These are phyloP conservation scores for Hypoxylon fragiforme DNA, from an alignment of 495 filamentous ascomycete genomes.

Conservation along the genomic window DNA sequence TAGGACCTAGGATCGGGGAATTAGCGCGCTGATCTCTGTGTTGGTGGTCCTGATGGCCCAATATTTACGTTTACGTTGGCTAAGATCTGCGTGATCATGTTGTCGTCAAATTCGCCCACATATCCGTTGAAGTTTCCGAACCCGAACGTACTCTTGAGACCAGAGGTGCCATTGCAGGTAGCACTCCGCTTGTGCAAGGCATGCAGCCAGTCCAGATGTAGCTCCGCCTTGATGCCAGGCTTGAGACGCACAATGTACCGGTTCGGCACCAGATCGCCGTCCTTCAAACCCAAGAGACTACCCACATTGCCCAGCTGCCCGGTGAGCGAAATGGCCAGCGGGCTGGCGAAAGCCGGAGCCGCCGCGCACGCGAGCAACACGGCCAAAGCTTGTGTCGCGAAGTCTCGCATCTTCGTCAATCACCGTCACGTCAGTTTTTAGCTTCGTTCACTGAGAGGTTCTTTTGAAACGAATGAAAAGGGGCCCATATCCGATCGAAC, in stretches of 20 bases:
- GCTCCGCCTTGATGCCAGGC: conserved; percentile 23
- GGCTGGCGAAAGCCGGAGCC: conserved; percentile 6
- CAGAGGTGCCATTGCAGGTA: conserved; percentile 22
- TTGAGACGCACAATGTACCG: conserved; percentile 61
- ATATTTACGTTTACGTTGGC: conserved; percentile 39
- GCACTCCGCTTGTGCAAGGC: conserved; percentile 18
- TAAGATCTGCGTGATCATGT: conserved; percentile 42
- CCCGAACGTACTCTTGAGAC: conserved; percentile 42
- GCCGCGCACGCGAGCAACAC: conserved; percentile 15
- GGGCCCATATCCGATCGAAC: no score
- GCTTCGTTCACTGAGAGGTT: no score
- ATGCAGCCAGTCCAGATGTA: conserved; percentile 29
- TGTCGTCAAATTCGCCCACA: conserved; percentile 39
- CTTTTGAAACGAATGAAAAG: no score
- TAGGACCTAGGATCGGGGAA: conserved; percentile 11
- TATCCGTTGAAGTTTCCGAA: conserved; percentile 45
- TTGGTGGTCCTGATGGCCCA: neutral
- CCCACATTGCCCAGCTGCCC: no score
- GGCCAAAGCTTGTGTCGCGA: conserved; percentile 4
- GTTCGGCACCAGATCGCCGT: conserved; percentile 42
- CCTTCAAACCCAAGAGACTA: conserved; percentile 11
- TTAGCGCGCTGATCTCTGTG: neutral
- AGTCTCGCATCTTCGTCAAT: conserved; percentile 9
- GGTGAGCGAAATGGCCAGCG: no score
- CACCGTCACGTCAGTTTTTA: neutral